Percentiles rank a stretch among this genome's conserved stretches.
phyloP scores from a whole-genome alignment of 2,329 filamentous ascomycete genomes.

The Fusarium sp. region DNA sequence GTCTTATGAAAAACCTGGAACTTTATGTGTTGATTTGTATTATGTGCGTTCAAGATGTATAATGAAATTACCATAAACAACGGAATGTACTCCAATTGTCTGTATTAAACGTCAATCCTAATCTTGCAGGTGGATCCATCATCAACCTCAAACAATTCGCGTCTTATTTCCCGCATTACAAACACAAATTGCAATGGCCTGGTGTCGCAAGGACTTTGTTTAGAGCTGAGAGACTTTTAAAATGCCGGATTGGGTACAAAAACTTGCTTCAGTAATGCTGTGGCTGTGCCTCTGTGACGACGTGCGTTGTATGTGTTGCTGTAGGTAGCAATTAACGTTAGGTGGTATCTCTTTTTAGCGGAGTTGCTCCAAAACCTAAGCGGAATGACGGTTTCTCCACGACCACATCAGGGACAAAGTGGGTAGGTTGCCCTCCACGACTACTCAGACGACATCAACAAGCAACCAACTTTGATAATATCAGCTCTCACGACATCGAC shows the following conservation, averaged over 20 bases:
- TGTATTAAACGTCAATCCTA: neutral
- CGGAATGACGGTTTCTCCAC: slow-evolving; percentile 47
- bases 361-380: slow-evolving; percentile 27
- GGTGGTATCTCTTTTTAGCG: slow-evolving; percentile 11
- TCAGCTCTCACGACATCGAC: slow-evolving; percentile 9
- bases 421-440: slow-evolving; percentile 43
- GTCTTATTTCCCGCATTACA: slow-evolving; percentile 26
- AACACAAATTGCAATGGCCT: neutral
- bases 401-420: slow-evolving; percentile 40
- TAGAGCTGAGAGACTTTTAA: neutral
- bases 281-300: slow-evolving; percentile 35
- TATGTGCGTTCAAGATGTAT: neutral
- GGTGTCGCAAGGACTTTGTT: neutral
- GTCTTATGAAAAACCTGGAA: too few relatives aligned
- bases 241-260: slow-evolving; percentile 20
- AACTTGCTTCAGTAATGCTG: slow-evolving; percentile 29
- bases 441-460: slow-evolving; percentile 43
- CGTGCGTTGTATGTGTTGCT: slow-evolving; percentile 11
- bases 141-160: slow-evolving; percentile 38
- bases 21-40: too few relatives aligned
- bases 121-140: slow-evolving; percentile 8
- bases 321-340: neutral
- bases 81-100: neutral
- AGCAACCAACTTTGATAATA: slow-evolving; percentile 11
- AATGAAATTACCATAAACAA: slow-evolving; percentile 8